phyloP scores from a whole-genome alignment of 106 monocot species.

The Phalaenopsis aphrodite region DNA sequence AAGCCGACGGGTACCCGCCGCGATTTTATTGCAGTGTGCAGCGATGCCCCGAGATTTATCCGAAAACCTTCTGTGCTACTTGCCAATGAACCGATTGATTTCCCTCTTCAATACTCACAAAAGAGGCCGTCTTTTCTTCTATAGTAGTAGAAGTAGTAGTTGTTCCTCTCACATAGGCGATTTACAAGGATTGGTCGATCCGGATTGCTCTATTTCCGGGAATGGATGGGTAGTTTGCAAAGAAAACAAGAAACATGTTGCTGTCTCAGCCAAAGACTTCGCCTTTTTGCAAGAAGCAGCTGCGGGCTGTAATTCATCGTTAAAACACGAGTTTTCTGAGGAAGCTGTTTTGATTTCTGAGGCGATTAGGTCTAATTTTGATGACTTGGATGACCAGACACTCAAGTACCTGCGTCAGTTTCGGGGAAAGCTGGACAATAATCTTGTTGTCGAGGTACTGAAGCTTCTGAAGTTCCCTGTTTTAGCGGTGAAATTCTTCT shows the following conservation, averaged over 20 bases:
- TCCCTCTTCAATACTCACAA: constrained; percentile 11
- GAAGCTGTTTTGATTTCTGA: constrained; percentile 46
- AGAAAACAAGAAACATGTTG: background rate
- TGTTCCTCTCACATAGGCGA: constrained; percentile 25
- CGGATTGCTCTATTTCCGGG: constrained; percentile 5
- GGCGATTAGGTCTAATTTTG: constrained; percentile 27
- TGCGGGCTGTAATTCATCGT: background rate
- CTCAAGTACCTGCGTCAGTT: constrained; percentile 54
- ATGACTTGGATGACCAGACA: constrained; percentile 40
- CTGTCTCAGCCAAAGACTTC: constrained; percentile 53
- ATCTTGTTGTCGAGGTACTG: constrained; percentile 60
- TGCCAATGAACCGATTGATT: background rate
- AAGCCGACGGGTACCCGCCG: background rate
- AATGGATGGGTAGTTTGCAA: background rate
- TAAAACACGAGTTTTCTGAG: constrained; percentile 14
- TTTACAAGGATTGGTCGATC: constrained; percentile 35
- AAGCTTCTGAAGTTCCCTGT: constrained; percentile 35
- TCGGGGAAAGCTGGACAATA: constrained; percentile 46
- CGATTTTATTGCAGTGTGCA: background rate
- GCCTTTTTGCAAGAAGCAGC: constrained; percentile 46
- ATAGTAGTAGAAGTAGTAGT: constrained; percentile 4
- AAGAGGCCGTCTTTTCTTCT: constrained; percentile 12
- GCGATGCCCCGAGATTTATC: background rate
- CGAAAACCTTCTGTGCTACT: background rate
- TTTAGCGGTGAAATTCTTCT: constrained; percentile 67